phyloP scores from a whole-genome alignment of 2,329 filamentous ascomycete species.

The Calonectria pteridis region DNA sequence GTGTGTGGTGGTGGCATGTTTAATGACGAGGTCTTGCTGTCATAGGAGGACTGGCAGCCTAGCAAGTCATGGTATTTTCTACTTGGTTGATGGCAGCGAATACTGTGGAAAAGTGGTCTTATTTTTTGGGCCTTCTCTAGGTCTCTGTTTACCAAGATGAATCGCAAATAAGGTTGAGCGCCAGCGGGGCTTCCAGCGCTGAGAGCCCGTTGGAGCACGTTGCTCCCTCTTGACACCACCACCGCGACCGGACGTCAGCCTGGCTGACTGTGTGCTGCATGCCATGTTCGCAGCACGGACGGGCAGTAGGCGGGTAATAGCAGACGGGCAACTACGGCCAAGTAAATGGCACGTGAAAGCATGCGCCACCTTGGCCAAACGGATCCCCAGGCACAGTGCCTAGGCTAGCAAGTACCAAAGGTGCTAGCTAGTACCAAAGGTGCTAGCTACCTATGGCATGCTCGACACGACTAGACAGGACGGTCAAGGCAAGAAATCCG shows the following conservation, averaged over 20 bases:
- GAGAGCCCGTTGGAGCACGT: neutral
- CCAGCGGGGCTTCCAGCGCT: neutral
- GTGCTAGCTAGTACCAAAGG: neutral
- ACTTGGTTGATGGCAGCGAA: neutral
- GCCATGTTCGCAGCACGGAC: neutral
- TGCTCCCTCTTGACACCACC: conserved; percentile 14
- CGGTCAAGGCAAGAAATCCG: neutral
- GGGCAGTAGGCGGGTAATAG: too few relatives aligned
- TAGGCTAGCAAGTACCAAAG: neutral
- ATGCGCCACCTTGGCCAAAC: neutral
- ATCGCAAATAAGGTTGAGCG: neutral
- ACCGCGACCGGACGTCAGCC: conserved; percentile 4
- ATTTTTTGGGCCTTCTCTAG: conserved; percentile 4
- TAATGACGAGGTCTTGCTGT: conserved; percentile 18
- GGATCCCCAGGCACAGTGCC: neutral
- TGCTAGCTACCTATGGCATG: neutral
- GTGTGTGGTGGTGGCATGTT: conserved; percentile 15
- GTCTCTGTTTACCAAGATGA: neutral
- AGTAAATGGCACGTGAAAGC: neutral
- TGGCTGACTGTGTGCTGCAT: neutral
- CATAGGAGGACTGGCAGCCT: neutral
- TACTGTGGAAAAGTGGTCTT: conserved; percentile 12
- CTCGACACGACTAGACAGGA: neutral
- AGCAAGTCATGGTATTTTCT: neutral
- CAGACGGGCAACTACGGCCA: neutral